Conservation (phyloP, 352 stramenopile species). For the Phytophthora pini region DNA sequence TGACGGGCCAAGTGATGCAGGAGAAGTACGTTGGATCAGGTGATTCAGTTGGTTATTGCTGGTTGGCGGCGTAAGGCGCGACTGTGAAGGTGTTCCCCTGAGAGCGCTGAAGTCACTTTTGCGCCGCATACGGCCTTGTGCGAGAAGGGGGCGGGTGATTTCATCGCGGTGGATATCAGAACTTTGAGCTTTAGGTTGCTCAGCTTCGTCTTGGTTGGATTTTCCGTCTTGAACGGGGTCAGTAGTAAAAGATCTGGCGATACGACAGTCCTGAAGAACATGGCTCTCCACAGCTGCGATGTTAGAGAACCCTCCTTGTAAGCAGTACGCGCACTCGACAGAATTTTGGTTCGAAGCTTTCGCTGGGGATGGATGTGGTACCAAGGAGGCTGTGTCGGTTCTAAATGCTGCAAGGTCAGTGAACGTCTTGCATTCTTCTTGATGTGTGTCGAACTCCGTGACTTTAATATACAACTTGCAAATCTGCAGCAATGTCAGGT, state of each 20-base stretch:
- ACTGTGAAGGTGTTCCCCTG: constrained; percentile 1
- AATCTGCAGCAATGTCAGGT: constrained; percentile 29
- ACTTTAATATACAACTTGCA: constrained; percentile 63
- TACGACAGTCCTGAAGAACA: constrained; percentile 39
- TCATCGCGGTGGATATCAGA: background rate
- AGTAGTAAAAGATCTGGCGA: constrained; percentile 46
- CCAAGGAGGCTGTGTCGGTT: background rate
- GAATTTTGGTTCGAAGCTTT: background rate
- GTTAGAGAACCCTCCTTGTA: constrained; percentile 32
- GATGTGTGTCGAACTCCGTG: constrained; percentile 31
- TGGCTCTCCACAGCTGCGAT: constrained; percentile 41
- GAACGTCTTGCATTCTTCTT: constrained; percentile 4
- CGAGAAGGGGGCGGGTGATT: constrained; percentile 17
- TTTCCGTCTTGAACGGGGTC: background rate
- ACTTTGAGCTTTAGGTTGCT: background rate
- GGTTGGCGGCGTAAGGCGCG: background rate
- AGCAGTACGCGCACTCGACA: constrained; percentile 60
- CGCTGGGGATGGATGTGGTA: background rate
- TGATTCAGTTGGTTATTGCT: constrained; percentile 4
- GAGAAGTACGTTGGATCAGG: background rate
- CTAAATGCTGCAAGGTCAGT: background rate
- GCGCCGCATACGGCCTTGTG: constrained; percentile 43
- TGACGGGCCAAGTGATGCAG: background rate
- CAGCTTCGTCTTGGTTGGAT: constrained; percentile 26
- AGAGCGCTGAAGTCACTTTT: constrained; percentile 33